Evolutionary conservation across 495 filamentous ascomycete species (phyloP).

Genomic region (Lasiosphaeris hirsuta): DNA sequence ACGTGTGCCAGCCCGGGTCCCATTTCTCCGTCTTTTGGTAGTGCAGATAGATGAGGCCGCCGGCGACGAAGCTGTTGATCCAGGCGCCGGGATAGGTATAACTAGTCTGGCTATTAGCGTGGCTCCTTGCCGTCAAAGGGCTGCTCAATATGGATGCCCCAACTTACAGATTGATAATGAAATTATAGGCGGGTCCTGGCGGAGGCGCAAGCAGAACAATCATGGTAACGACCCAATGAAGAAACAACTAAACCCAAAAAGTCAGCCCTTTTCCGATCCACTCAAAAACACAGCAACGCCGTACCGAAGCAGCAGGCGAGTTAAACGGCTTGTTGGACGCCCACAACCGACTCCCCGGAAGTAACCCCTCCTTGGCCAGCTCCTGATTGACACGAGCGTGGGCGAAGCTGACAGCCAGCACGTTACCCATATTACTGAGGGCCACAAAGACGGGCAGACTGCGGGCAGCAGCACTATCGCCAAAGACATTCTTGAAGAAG

Average conservation of each 20-base stretch:
- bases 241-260: constrained; percentile 32
- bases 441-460: constrained; percentile 59
- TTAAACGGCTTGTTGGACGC: constrained; percentile 58
- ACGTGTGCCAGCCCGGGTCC: constrained; percentile 42
- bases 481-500: constrained; percentile 48
- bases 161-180: constrained; percentile 44
- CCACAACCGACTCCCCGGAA: constrained; percentile 54
- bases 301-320: constrained; percentile 42
- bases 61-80: constrained; percentile 56
- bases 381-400: constrained; percentile 67
- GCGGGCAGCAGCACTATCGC: constrained; percentile 30
- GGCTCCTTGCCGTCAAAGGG: background rate
- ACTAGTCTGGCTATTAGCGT: constrained; percentile 26
- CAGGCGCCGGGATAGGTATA: constrained; percentile 45
- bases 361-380: constrained; percentile 61
- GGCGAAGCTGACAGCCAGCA: constrained; percentile 41
- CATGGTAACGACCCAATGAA: constrained; percentile 49
- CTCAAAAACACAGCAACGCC: constrained; percentile 36
- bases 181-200: constrained; percentile 43
- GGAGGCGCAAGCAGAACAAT: constrained; percentile 51
- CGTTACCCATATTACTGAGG: constrained; percentile 60
- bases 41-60: constrained; percentile 46
- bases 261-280: constrained; percentile 35
- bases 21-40: constrained; percentile 41
- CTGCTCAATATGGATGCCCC: no score